Conservation (phyloP, 1,284 basidiomycete species). For the Rhodotorula sp. region DNA sequence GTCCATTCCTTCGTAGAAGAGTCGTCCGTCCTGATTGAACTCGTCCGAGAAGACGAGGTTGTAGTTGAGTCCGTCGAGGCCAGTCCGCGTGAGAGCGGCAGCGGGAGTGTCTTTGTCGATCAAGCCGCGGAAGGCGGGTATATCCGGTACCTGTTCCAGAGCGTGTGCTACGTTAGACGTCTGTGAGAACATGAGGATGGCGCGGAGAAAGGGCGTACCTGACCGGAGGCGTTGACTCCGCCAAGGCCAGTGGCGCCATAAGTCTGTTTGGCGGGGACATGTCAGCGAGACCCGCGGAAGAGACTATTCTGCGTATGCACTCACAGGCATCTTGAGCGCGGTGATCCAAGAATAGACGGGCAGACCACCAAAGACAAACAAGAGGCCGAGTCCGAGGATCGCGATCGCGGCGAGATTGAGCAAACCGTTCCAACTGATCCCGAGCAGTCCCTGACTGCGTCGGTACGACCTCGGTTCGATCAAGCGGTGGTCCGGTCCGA, state of each 20-base stretch:
- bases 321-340: neutral
- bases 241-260: constrained; percentile 26
- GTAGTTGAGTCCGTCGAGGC: constrained; percentile 20
- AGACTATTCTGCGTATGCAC: neutral
- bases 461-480: constrained; percentile 15
- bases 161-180: neutral
- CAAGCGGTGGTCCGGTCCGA: constrained; percentile 20
- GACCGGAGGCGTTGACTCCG: constrained; percentile 43
- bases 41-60: constrained; percentile 78
- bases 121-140: constrained; percentile 40
- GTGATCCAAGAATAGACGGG: constrained; percentile 21
- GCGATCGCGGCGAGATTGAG: constrained; percentile 31
- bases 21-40: constrained; percentile 72
- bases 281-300: neutral
- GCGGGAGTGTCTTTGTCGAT: constrained; percentile 51
- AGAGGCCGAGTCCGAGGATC: constrained; percentile 23
- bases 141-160: constrained; percentile 37
- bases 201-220: constrained; percentile 15
- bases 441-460: constrained; percentile 16
- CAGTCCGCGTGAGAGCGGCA: constrained; percentile 8
- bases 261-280: neutral
- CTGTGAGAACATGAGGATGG: neutral
- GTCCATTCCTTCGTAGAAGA: constrained; percentile 62
- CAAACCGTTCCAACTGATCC: constrained; percentile 17
- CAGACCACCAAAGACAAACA: constrained; percentile 41